Percentiles rank a stretch among this genome's conserved stretches.
Conservation (phyloP, 805 yeast species). For the Yarrowia hollandica region DNA sequence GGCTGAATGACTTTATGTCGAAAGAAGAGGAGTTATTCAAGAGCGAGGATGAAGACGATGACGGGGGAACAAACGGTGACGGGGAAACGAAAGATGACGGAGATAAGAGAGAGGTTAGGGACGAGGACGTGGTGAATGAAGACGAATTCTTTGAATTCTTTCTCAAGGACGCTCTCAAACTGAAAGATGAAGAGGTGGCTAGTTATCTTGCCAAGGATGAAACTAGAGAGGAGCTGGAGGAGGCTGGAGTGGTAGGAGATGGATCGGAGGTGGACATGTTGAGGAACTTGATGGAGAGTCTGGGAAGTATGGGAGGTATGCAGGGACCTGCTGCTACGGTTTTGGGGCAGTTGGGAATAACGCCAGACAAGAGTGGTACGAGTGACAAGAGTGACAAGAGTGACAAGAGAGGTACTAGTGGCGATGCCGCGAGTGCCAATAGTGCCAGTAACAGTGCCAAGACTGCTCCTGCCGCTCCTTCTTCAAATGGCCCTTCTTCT, state of each 20-base stretch:
- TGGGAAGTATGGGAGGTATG: constrained; percentile 38
- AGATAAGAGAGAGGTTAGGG: constrained; percentile 33
- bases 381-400: too few species aligned
- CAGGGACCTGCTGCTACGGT: constrained; percentile 45
- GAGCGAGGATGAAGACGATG: constrained; percentile 35
- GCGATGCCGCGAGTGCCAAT: too few species aligned
- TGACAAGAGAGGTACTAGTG: too few species aligned
- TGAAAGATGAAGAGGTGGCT: constrained; percentile 43
- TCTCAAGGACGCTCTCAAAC: constrained; percentile 53
- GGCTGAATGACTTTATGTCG: constrained; percentile 33
- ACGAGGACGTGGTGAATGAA: constrained; percentile 52
- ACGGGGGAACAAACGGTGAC: constrained; percentile 28
- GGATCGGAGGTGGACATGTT: constrained; percentile 32
- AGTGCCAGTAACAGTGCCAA: too few species aligned
- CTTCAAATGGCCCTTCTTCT: too few species aligned
- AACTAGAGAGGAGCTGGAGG: constrained; percentile 30
- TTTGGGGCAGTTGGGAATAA: constrained; percentile 40
- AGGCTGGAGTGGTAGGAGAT: constrained; percentile 30
- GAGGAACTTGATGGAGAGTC: constrained; percentile 38
- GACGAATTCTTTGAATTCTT: constrained; percentile 71
- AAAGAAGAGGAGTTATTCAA: constrained; percentile 33
- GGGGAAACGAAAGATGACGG: too few species aligned
- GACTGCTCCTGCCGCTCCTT: neutral
- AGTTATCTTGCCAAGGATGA: constrained; percentile 31
- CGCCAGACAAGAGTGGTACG: neutral